These are phyloP conservation scores for Starmerella ratchasimensis DNA, from an alignment of 805 yeast species.

Conservation along the genomic window DNA sequence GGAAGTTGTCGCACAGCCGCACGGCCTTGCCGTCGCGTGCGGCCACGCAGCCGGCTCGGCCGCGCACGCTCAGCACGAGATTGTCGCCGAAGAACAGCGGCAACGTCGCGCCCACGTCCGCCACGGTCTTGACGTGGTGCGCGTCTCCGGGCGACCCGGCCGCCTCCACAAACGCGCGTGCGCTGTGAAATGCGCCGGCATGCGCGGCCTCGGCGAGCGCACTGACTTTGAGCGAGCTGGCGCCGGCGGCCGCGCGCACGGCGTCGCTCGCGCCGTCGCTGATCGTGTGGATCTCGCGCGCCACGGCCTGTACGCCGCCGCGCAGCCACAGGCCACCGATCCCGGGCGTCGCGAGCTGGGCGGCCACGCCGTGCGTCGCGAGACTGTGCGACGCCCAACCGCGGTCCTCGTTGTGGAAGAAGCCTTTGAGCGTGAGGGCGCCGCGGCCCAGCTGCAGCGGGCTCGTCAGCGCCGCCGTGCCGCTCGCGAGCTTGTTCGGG, in stretches of 20 bases:
- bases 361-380: conserved; percentile 31
- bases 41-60: conserved; percentile 17
- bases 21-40: conserved; percentile 24
- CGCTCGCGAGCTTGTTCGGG: conserved; percentile 18
- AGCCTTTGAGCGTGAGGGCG: conserved; percentile 20
- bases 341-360: conserved; percentile 29
- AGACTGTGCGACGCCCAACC: conserved; percentile 44
- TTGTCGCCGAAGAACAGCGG: conserved; percentile 17
- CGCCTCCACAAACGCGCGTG: conserved; percentile 27
- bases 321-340: conserved; percentile 14
- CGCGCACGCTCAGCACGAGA: conserved; percentile 16
- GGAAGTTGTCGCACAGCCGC: conserved; percentile 63
- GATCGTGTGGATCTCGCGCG: conserved; percentile 42
- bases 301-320: conserved; percentile 45
- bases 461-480: conserved; percentile 14
- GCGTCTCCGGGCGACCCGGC: conserved; percentile 26
- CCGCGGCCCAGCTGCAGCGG: conserved; percentile 19
- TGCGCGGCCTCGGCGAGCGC: conserved; percentile 30
- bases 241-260: conserved; percentile 48
- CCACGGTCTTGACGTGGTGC: conserved; percentile 21
- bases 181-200: conserved; percentile 9
- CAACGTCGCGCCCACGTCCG: conserved; percentile 8
- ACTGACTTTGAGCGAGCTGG: conserved; percentile 38
- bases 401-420: conserved; percentile 42
- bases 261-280: conserved; percentile 41